Evolutionary conservation across 495 filamentous ascomycete genomes (phyloP), one percentile per base, ranked within the genome.

Genomic region (Copromyces sp.): DNA sequence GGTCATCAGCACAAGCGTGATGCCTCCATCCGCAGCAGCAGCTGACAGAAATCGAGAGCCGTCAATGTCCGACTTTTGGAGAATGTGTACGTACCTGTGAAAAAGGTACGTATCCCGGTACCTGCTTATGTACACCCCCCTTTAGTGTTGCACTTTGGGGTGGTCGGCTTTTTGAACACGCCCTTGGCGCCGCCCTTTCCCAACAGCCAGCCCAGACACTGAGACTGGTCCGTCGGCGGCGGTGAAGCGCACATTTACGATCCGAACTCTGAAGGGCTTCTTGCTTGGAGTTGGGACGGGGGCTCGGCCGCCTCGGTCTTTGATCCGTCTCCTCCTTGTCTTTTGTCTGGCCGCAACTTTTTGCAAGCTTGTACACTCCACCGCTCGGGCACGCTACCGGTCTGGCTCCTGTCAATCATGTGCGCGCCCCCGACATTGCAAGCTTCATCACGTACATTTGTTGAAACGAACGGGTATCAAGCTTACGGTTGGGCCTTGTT

Each of bases 21-120:
- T 78, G 77, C 76, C 70, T 77, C 53, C 77, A 77, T 78, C 74
- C 77, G 77, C 77, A 75, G 75, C 77, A 75, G 75, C 77, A 78
- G 77, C 77, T 78, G 77, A 78, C 77, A 76, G 77, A 75, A 76
- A 77, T 45, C 75, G 72, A 74, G 71, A 44, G 70, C 77, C 77
- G 73, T 59, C 39, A 61, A 44, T 24, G 24, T 11, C 24, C 40
- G 35, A 39, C 70, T 65, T 65, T 65, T 35, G 53, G 53, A 35
- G 53, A 71, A 14, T 29, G 70, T 39, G 70, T 37, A 68, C 32
- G 70, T 59, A 71, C 24, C 44, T 32, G 20, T 24, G 6, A 20
- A 14, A 12, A 29, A 24, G 37, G 45, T 53, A 69, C 24, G 69
- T 61, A 59, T 17, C 53, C 3, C 6, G 32, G 35, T 68, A 29